Conservation (phyloP, 2,329 filamentous ascomycete species). For the Mycocentrospora acerina region DNA sequence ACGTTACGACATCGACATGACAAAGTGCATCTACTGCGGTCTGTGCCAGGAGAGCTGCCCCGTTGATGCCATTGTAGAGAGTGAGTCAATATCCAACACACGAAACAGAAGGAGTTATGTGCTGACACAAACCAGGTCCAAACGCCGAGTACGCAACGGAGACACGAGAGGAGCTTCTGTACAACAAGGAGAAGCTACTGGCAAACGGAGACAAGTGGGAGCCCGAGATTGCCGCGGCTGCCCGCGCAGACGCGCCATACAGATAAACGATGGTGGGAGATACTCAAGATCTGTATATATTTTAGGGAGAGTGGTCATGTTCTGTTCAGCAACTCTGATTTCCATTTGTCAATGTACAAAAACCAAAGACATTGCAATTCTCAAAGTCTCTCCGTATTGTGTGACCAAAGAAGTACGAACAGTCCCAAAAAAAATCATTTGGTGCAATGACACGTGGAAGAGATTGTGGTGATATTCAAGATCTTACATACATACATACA, state of each 20-base stretch:
- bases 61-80: conserved; percentile 88
- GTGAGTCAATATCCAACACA: conserved; percentile 47
- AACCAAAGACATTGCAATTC: conserved; percentile 4
- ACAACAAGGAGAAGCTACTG: conserved; percentile 95
- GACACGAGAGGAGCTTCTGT: conserved; percentile 88
- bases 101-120: background rate
- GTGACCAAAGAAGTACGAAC: too few relatives aligned
- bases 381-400: too few relatives aligned
- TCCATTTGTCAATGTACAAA: conserved; percentile 27
- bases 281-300: conserved; percentile 36
- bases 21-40: conserved; percentile 99
- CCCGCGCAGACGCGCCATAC: conserved; percentile 87
- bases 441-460: background rate
- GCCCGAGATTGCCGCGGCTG: conserved; percentile 88
- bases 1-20: conserved; percentile 99
- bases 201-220: conserved; percentile 80
- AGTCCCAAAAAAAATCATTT: too few relatives aligned
- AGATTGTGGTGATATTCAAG: background rate
- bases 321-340: conserved; percentile 20
- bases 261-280: conserved; percentile 31
- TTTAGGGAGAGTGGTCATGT: conserved; percentile 16
- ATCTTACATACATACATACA: conserved; percentile 5
- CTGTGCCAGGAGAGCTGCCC: conserved; percentile 99
- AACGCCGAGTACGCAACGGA: conserved; percentile 76
- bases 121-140: conserved; percentile 51